Base-by-base conservation (phyloP, 2,329 filamentous ascomycete genomes). In the Aspergillus jensenii region DNA sequence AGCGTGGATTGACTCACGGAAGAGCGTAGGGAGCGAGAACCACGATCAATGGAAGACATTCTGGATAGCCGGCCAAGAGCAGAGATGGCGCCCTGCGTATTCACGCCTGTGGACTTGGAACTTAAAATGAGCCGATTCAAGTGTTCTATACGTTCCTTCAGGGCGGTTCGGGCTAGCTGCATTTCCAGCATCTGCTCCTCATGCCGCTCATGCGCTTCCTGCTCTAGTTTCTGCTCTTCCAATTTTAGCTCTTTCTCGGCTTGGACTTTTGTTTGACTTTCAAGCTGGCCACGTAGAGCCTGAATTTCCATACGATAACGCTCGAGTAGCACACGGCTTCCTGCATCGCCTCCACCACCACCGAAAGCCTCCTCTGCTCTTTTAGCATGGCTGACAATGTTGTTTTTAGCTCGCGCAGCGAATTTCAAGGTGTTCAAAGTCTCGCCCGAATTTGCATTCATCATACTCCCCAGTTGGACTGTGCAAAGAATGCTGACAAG, bases 111-210 rank as follows among this genome's bases (percentile, higher is more conserved):
- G 5, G 93, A 98, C 72, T 97, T 97, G 15, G 93, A 98, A 72
- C 91, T 96, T 59, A 99, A 79, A 63, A 99, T 98, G 50, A 99
- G 81, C 48, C 93, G 88, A 76, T 98, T 99, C 47, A 99, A 82
- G 74, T 99, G 95, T 72, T 97, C 93, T 67, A 99, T 99, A 31
- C 95, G 88, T 79, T 99, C 95, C 74, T 98, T 99, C 55, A 99
- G 79, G 0, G 95, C 95, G 1, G 95, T 99, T 43, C 95, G 87
- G 33, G 95, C 95, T 47, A 99, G 84, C 73, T 99, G 95, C 90
- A 99, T 98, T 76, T 99, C 95, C 55, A 99, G 82, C 84, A 99
- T 93, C 74, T 99, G 95, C 78, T 98, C 95, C 71, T 97, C 93
- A 66, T 97, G 95, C 40, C 92, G 87, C 65, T 91, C 85, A 65